phyloP scores from a whole-genome alignment of 2,329 filamentous ascomycete genomes.

The Ceratocystis lukuohia region DNA sequence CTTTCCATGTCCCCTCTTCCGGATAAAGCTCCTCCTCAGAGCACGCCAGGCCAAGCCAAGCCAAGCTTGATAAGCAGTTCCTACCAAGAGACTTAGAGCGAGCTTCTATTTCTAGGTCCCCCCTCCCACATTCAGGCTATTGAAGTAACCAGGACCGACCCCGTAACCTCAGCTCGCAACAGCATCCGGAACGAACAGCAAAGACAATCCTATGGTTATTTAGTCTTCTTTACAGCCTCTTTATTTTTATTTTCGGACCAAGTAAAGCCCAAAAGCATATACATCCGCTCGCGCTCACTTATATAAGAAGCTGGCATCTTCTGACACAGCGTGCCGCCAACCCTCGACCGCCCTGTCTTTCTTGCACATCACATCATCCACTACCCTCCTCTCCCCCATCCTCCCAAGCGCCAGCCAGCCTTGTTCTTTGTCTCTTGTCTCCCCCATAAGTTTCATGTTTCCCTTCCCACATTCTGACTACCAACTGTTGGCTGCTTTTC shows the following conservation, averaged over 20 bases:
- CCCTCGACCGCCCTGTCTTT: not conserved
- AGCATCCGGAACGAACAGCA: not conserved
- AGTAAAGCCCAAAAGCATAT: not conserved
- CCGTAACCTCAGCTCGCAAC: not conserved
- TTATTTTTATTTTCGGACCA: not conserved
- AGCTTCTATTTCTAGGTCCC: no score
- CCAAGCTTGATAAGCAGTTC: no score
- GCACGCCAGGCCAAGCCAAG: not conserved
- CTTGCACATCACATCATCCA: not conserved
- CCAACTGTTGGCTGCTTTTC: not conserved
- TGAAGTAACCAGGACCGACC: not conserved
- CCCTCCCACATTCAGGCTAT: no score
- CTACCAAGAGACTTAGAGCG: no score
- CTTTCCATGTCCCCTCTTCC: not conserved
- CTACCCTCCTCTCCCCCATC: not conserved
- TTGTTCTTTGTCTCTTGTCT: not conserved
- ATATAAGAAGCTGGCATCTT: slow-evolving; percentile 1
- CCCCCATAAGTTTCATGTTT: slow-evolving; percentile 7
- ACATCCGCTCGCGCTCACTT: not conserved
- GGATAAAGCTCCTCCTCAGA: not conserved
- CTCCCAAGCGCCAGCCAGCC: not conserved
- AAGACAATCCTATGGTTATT: not conserved
- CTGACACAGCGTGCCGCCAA: not conserved
- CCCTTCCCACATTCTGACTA: not conserved
- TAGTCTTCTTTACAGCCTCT: not conserved